Percentiles rank a stretch among this genome's conserved stretches.
Conservation (phyloP, 2,329 filamentous ascomycete species). For the Epicoccum sorghinum region DNA sequence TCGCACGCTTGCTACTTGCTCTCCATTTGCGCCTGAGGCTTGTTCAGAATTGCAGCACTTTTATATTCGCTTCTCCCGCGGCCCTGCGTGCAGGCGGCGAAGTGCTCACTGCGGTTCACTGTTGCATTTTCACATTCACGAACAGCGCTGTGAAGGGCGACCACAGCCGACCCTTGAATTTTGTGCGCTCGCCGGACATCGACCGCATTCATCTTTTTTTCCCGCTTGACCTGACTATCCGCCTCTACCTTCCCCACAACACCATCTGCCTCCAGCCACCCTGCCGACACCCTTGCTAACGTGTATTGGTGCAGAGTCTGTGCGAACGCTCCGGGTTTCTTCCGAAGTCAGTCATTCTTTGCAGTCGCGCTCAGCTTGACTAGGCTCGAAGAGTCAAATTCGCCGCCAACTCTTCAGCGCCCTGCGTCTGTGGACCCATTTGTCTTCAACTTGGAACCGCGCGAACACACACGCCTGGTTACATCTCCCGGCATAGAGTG, state of each 20-base stretch:
- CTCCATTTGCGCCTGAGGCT: conserved; percentile 22
- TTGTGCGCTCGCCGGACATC: conserved; percentile 3
- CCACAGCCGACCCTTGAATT: neutral
- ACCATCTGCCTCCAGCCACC: neutral
- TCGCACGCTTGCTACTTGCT: conserved; percentile 21
- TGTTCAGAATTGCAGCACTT: conserved; percentile 15
- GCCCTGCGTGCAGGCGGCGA: conserved; percentile 1
- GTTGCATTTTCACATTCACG: neutral
- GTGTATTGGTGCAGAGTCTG: conserved; percentile 18
- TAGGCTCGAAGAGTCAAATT: conserved; percentile 10
- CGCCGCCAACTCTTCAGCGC: conserved; percentile 2
- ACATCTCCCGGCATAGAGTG: conserved; percentile 35
- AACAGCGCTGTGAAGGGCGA: conserved; percentile 1
- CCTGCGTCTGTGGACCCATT: conserved; percentile 15
- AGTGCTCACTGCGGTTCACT: conserved; percentile 2
- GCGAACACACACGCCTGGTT: conserved; percentile 25
- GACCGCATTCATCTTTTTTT: conserved; percentile 6
- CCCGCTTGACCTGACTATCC: neutral
- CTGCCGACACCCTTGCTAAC: conserved; percentile 23
- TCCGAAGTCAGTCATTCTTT: conserved; percentile 17
- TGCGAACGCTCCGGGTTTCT: conserved; percentile 14
- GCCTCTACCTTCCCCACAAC: neutral
- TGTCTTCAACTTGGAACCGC: conserved; percentile 2
- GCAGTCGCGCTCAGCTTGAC: conserved; percentile 9
- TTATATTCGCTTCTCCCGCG: conserved; percentile 5